Evolutionary conservation across 2,329 filamentous ascomycete species (phyloP).

Genomic region (Colletotrichum godetiae): DNA sequence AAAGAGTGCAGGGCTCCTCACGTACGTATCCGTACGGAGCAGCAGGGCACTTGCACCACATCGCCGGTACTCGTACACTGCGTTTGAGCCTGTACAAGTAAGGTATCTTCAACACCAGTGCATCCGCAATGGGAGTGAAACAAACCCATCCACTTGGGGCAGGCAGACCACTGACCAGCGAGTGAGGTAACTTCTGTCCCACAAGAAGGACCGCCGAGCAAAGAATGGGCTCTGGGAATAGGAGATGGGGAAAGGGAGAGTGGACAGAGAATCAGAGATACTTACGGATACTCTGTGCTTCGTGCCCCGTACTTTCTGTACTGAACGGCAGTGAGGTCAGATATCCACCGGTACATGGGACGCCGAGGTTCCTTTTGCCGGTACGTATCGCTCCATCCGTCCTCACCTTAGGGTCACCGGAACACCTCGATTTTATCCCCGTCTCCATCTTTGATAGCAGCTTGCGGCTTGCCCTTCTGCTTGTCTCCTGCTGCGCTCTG

Average conservation of each 20-base stretch:
- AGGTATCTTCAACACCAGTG: neutral
- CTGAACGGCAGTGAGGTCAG: constrained; percentile 4
- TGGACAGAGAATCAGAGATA: neutral
- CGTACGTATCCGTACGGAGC: too few relatives aligned
- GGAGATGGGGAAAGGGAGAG: neutral
- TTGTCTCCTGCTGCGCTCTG: constrained; percentile 14
- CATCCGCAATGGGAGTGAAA: neutral
- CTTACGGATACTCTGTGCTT: neutral
- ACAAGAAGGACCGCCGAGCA: neutral
- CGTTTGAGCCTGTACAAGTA: neutral
- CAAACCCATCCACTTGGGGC: constrained; percentile 1
- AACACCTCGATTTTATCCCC: constrained; percentile 21
- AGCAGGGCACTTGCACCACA: constrained; percentile 23
- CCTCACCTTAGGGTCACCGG: constrained; percentile 33
- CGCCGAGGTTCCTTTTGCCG: neutral
- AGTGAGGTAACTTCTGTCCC: neutral
- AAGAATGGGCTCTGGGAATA: neutral
- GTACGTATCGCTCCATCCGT: constrained; percentile 12
- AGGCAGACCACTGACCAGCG: neutral
- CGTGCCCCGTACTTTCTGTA: neutral
- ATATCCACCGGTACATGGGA: neutral
- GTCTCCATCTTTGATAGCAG: constrained; percentile 18
- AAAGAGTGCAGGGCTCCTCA: constrained; percentile 12
- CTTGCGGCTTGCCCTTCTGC: constrained; percentile 9
- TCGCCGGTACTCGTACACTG: constrained; percentile 31